Base-by-base conservation (phyloP, 2,329 filamentous ascomycete genomes). In the Sordariomycetes sp. region DNA sequence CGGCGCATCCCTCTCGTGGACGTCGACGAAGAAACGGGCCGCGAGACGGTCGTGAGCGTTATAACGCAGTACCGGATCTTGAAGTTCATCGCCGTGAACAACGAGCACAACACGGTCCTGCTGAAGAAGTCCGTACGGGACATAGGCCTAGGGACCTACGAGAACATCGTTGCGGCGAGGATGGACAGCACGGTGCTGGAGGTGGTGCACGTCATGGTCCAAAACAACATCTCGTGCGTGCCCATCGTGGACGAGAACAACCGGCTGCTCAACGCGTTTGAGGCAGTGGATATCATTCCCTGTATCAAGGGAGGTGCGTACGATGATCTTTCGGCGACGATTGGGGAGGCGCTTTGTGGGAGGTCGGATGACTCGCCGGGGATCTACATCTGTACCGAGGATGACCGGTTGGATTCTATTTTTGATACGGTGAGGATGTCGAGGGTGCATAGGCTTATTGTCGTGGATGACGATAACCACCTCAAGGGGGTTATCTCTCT, bases 11-110 rank as follows among this genome's bases (percentile, higher is more conserved):
- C 94, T 1, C 79, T 99, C 7, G 87, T 99, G 59, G 94, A 96
- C 64, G 81, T 89, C 62, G 94, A 99, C 67, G 91, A 95, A 67
- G 94, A 99, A 72, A 99, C 94, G 2, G 85, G 88, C 58, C 82
- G 90, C 61, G 85, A 94, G 66, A 94, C 92, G 73, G 90, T 99
- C 20, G 89, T 99, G 60, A 96, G 90, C 65, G 94, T 99, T 60
- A 88, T 99, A 59, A 99, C 94, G 0, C 94, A 99, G 70, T 99
- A 99, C 72, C 87, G 95, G 59, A 97, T 99, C 64, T 81, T 99
- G 62, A 99, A 99, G 69, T 99, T 99, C 69, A 95, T 99, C 61
- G 91, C 94, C 12, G 92, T 99, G 71, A 99, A 99, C 71, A 82
- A 81, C 64, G 82, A 85, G 65, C 84, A 86, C 64, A 88, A 95